Conservation (phyloP, 225 moss, liverwort and hornwort species). For the Lunularia cruciata region DNA sequence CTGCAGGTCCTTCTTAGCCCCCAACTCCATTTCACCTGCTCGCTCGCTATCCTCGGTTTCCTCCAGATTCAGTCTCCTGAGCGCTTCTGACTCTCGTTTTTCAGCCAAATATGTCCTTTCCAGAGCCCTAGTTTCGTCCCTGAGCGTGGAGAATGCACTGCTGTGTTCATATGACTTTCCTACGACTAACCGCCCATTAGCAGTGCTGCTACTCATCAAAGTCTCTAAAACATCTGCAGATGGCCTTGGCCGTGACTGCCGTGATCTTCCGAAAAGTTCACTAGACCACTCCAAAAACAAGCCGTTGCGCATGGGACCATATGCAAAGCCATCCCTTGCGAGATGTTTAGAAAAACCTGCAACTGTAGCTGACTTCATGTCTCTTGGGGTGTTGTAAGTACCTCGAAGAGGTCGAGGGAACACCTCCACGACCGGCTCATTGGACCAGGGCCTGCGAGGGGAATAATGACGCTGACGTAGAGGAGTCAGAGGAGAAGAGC, state of each 20-base stretch:
- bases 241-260: neutral
- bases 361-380: neutral
- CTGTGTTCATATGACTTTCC: neutral
- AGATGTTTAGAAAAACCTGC: neutral
- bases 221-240: neutral
- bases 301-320: too few relatives aligned
- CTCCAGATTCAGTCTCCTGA: neutral
- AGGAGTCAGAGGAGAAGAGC: neutral
- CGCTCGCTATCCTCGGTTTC: neutral
- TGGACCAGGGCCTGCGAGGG: neutral
- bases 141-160: neutral
- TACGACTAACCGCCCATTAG: neutral
- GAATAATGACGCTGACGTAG: conserved; percentile 12
- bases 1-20: neutral
- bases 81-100: neutral
- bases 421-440: neutral
- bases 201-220: neutral
- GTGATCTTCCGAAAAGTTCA: neutral
- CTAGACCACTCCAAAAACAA: neutral
- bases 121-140: neutral
- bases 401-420: neutral
- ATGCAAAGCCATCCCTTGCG: too few relatives aligned
- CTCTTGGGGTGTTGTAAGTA: neutral
- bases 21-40: neutral
- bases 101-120: neutral